phyloP scores from a whole-genome alignment of 495 filamentous ascomycete species.

The Tricharina praecox region DNA sequence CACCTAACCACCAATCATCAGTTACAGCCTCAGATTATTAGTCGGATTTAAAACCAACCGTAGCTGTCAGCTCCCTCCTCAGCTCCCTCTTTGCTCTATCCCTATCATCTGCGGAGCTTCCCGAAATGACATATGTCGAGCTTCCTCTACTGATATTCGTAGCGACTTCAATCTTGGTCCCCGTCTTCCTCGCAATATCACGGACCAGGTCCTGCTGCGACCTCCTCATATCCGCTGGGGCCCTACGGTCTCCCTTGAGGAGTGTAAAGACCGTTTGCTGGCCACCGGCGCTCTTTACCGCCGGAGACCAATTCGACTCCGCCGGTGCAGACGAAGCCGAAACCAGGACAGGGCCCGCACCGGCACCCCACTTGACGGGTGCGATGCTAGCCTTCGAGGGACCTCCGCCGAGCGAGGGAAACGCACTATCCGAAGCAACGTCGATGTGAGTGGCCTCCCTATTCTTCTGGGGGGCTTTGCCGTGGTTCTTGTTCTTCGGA shows the following conservation, averaged over 20 bases:
- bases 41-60: conserved; percentile 52
- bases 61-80: conserved; percentile 64
- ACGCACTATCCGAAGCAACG: conserved; percentile 71
- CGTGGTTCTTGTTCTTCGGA: conserved; percentile 8
- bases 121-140: conserved; percentile 63
- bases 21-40: no score
- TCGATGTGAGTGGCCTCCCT: conserved; percentile 42
- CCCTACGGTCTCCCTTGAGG: conserved; percentile 53
- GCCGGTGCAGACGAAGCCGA: conserved; percentile 18
- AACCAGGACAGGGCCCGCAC: conserved; percentile 20
- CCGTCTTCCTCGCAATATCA: conserved; percentile 75
- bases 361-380: conserved; percentile 3
- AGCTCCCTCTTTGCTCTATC: conserved; percentile 73
- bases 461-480: conserved; percentile 23
- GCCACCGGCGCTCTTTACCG: conserved; percentile 59
- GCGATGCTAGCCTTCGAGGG: conserved; percentile 37
- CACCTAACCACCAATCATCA: conserved; percentile 36
- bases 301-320: conserved; percentile 30
- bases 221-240: conserved; percentile 58
- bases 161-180: conserved; percentile 63
- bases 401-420: conserved; percentile 68
- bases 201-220: conserved; percentile 65
- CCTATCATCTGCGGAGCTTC: conserved; percentile 51
- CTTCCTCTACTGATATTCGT: conserved; percentile 41
- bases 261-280: conserved; percentile 59